Evolutionary conservation across 805 yeast genomes (phyloP), one percentile per base, ranked within the genome.

Genomic region (Cephaloascus albidus): DNA sequence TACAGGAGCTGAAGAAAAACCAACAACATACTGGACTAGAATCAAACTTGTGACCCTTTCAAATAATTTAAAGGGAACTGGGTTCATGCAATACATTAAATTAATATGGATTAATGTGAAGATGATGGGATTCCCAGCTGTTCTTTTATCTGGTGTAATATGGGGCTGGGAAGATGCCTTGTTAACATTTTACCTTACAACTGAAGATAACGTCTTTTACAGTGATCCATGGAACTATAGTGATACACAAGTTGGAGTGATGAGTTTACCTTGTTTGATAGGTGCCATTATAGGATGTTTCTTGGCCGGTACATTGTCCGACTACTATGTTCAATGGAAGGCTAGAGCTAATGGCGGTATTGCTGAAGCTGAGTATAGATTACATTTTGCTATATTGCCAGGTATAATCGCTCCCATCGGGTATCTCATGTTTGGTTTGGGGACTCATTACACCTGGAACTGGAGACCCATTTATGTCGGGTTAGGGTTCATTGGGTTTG

Each of bases 101-200:
- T 72, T 81, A 37, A 58, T 83, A 20, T 40, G 57, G 14, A 50
- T 68, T 43, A 72, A 74, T 54, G 55, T 76, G 44, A 67, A 76
- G 46, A 80, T 78, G 53, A 76, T 78, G 46, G 62, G 65, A 46
- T 77, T 76, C 52, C 85, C 85, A 2, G 82, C 85, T 2, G 80
- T 77, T 12, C 60, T 80, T 49, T 60, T 76, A 18, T 76, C 84
- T 2, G 85, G 86, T 37, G 43, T 79, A n/a, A 75, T 82, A 45
- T 84, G 90, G 90, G 90, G 90, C 35, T 65, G 78, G 42, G 90
- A 83, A 55, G 87, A 81, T 52, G 84, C 87, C 0, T 78, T 81
- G 52, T 66, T 83, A 45, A 76, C 89, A 0, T 83, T 84, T 49
- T 84, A 82, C 55, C 57, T 84, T 45, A 82, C 89, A 2, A 74